Conservation (phyloP, 2,329 filamentous ascomycete genomes). For the Plenodomus biglobosus region DNA sequence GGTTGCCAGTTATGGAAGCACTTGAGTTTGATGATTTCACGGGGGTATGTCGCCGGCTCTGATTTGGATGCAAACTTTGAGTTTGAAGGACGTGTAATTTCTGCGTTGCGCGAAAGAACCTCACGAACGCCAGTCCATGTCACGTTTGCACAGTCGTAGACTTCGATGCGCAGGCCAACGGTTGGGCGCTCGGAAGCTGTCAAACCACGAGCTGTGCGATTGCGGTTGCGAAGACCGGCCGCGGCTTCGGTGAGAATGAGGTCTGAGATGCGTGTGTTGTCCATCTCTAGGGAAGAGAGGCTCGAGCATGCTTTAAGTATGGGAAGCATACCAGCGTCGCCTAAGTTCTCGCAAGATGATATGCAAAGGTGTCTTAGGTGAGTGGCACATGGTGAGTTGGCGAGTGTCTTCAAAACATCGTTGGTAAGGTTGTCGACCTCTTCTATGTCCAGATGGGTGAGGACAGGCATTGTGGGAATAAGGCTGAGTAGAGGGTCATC, state of each 20-base stretch:
- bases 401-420: slow-evolving; percentile 69
- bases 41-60: slow-evolving; percentile 57
- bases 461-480: slow-evolving; percentile 70
- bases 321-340: slow-evolving; percentile 81
- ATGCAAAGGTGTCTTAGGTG: slow-evolving; percentile 78
- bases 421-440: slow-evolving; percentile 80
- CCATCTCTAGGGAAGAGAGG: slow-evolving; percentile 76
- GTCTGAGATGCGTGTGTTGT: slow-evolving; percentile 91
- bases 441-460: slow-evolving; percentile 88
- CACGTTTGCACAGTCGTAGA: slow-evolving; percentile 89
- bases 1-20: slow-evolving; percentile 96
- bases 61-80: slow-evolving; percentile 21
- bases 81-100: slow-evolving; percentile 58
- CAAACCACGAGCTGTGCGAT: slow-evolving; percentile 46
- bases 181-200: slow-evolving; percentile 35
- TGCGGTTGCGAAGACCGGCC: slow-evolving; percentile 70
- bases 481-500: slow-evolving; percentile 73
- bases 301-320: slow-evolving; percentile 73
- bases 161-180: slow-evolving; percentile 72
- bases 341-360: slow-evolving; percentile 84
- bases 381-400: slow-evolving; percentile 72
- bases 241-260: slow-evolving; percentile 83
- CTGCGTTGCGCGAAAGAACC: slow-evolving; percentile 80
- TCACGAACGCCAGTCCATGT: slow-evolving; percentile 92
- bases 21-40: slow-evolving; percentile 81